Conservation (phyloP, 495 filamentous ascomycete species). For the Bathelium albidoporum region DNA sequence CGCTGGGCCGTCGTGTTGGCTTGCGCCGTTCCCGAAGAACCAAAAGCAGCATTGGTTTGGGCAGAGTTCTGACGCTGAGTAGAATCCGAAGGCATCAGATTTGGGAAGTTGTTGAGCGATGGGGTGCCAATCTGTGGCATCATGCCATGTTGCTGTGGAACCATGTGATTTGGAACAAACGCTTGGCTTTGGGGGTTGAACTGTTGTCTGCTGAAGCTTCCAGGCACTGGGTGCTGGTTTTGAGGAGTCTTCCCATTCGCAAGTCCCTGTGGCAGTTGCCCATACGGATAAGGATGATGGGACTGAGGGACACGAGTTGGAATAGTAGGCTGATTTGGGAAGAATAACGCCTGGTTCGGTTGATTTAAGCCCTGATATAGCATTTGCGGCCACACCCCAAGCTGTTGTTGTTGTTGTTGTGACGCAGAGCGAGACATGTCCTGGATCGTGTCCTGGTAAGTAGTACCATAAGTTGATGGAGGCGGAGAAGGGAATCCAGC, state of each 20-base stretch:
- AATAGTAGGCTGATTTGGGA: slow-evolving; percentile 21
- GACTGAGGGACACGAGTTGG: slow-evolving; percentile 29
- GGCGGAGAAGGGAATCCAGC: not conserved
- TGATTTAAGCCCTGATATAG: not conserved
- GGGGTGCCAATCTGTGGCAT: not conserved
- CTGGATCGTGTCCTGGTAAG: not conserved
- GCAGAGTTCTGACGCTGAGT: slow-evolving; percentile 10
- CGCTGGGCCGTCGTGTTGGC: slow-evolving; percentile 6
- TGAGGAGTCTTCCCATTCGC: slow-evolving; percentile 50
- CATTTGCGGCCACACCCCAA: not conserved
- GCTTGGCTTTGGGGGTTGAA: slow-evolving; percentile 91
- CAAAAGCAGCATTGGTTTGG: slow-evolving; percentile 9
- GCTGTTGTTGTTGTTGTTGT: not conserved
- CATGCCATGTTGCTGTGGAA: not conserved
- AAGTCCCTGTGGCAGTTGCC: slow-evolving; percentile 61
- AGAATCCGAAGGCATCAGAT: not conserved
- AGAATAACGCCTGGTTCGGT: slow-evolving; percentile 10
- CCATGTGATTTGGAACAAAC: slow-evolving; percentile 54
- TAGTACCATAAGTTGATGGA: not conserved
- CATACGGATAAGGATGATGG: slow-evolving; percentile 59
- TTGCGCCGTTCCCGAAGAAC: slow-evolving; percentile 7
- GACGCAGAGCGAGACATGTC: not conserved
- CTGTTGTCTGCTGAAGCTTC: slow-evolving; percentile 68
- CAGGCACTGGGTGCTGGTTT: slow-evolving; percentile 64
- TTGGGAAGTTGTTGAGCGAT: not conserved